Evolutionary conservation across 345 rosid genomes (phyloP).

Genomic region (Citrus mangshanensis): DNA sequence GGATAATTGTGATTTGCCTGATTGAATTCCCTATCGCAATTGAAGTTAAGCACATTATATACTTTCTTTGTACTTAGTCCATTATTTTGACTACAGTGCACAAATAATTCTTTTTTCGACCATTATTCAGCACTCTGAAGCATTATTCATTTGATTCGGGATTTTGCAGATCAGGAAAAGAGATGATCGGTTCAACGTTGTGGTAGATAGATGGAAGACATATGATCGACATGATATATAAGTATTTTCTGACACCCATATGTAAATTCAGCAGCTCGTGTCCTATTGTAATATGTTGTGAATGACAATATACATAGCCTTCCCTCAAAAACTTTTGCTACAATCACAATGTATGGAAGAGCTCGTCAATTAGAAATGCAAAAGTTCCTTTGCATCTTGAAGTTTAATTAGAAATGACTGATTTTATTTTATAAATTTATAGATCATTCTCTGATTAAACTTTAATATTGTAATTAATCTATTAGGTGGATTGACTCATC

Average conservation of each 20-base stretch:
- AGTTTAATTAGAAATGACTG: no score
- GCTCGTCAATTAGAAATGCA: background rate
- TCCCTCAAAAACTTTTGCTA: background rate
- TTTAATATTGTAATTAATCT: no score
- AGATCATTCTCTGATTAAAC: no score
- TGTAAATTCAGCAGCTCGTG: background rate
- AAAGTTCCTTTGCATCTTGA: no score
- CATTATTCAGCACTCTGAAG: background rate
- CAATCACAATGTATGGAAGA: background rate
- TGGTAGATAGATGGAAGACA: slow-evolving; percentile 60
- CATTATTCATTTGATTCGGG: background rate
- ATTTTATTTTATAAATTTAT: no score
- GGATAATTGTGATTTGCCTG: background rate
- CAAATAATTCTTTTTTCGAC: background rate
- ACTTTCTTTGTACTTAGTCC: background rate
- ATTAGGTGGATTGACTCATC: no score
- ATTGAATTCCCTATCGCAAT: background rate
- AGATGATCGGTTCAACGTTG: slow-evolving; percentile 39
- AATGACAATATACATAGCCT: background rate
- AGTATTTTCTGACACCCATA: background rate
- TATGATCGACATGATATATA: slow-evolving; percentile 43
- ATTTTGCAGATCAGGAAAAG: slow-evolving; percentile 50
- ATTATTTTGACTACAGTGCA: background rate
- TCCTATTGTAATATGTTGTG: background rate
- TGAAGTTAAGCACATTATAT: background rate